Conservation (phyloP, 306 rosid species). For the Cucurbita pepo region DNA sequence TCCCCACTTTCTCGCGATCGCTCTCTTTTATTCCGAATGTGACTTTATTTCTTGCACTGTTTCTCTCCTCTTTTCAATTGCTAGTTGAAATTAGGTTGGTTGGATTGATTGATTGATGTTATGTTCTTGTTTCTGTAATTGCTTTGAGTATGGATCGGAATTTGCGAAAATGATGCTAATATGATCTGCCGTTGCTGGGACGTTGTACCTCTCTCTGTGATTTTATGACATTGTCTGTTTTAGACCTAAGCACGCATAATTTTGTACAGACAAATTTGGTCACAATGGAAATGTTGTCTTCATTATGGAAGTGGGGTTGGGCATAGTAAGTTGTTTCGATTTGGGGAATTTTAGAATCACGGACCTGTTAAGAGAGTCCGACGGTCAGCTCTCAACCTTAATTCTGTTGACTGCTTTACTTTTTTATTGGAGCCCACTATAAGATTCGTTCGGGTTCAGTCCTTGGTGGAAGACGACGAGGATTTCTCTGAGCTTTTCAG, state of each 20-base stretch:
- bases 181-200: not conserved
- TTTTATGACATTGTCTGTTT: not conserved
- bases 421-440: conserved; percentile 5
- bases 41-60: too few species aligned
- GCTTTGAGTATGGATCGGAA: not conserved
- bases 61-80: not conserved
- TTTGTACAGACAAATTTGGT: not conserved
- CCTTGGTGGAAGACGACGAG: conserved; percentile 3
- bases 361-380: not conserved
- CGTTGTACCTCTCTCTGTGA: not conserved
- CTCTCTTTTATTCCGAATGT: too few species aligned
- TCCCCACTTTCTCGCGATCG: too few species aligned
- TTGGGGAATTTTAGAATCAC: not conserved
- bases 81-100: not conserved
- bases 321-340: not conserved
- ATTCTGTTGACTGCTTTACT: not conserved
- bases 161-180: not conserved
- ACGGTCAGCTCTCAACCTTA: not conserved
- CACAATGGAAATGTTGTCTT: not conserved
- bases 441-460: not conserved
- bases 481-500: not conserved
- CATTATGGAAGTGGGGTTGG: not conserved
- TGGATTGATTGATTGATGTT: not conserved
- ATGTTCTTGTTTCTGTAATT: not conserved
- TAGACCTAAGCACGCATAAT: not conserved